Evolutionary conservation across 345 rosid species (phyloP).

Genomic region (Syzygium oleosum): DNA sequence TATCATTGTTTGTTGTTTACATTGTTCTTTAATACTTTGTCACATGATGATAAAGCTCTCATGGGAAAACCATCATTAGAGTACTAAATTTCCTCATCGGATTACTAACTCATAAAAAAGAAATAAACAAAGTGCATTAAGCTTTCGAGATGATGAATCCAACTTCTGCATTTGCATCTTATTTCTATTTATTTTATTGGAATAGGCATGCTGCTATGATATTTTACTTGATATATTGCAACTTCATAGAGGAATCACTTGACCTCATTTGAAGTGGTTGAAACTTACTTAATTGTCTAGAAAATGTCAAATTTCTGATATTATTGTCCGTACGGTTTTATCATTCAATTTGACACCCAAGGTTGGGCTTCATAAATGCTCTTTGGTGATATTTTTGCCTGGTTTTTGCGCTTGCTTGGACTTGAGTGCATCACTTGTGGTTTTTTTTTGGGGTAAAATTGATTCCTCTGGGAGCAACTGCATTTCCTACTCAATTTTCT

Average conservation of each 20-base stretch:
- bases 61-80: background rate
- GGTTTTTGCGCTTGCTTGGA: background rate
- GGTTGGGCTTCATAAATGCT: background rate
- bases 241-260: background rate
- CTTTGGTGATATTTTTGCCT: background rate
- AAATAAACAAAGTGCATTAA: background rate
- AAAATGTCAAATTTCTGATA: background rate
- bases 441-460: background rate
- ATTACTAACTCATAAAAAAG: background rate
- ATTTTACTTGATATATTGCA: background rate
- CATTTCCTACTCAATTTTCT: background rate
- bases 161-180: background rate
- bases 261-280: background rate
- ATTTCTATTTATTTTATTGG: background rate
- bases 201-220: background rate
- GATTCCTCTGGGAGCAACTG: background rate
- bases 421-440: background rate
- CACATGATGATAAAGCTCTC: background rate
- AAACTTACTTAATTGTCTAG: background rate
- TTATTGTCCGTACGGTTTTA: background rate
- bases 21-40: background rate
- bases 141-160: background rate
- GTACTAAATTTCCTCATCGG: background rate
- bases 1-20: background rate
- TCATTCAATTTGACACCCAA: background rate